Percentiles rank a stretch among this genome's conserved stretches.
phyloP scores from a whole-genome alignment of 2,329 filamentous ascomycete genomes.

The Chaetomium strumarium region DNA sequence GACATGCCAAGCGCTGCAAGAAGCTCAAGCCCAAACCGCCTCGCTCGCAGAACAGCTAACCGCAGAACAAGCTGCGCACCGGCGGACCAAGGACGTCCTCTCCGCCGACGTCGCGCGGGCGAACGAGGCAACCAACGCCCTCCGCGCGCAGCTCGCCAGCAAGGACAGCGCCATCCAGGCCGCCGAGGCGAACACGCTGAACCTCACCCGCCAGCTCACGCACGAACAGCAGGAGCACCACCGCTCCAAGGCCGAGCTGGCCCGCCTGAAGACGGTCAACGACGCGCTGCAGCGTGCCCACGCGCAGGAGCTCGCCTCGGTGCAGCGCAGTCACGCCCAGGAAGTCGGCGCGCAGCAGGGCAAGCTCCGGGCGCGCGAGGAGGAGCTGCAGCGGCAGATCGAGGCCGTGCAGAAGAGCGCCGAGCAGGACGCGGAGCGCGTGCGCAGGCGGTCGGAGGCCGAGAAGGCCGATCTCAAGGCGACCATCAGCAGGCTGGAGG shows the following conservation, averaged over 20 bases:
- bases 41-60: conserved; percentile 52
- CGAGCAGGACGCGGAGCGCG: conserved; percentile 45
- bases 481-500: conserved; percentile 55
- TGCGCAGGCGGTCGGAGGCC: conserved; percentile 47
- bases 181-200: conserved; percentile 6
- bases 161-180: conserved; percentile 28
- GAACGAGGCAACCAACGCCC: conserved; percentile 27
- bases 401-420: conserved; percentile 43
- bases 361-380: conserved; percentile 20
- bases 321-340: conserved; percentile 37
- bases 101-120: conserved; percentile 45
- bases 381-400: conserved; percentile 30
- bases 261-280: conserved; percentile 56
- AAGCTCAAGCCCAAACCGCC: conserved; percentile 40
- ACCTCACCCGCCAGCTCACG: conserved; percentile 26
- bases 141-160: conserved; percentile 27
- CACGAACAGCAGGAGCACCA: conserved; percentile 54
- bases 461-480: conserved; percentile 59
- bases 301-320: conserved; percentile 47
- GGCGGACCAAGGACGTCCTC: conserved; percentile 55
- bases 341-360: conserved; percentile 30
- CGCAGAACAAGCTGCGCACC: conserved; percentile 69
- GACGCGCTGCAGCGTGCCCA: conserved; percentile 66
- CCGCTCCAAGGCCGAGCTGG: conserved; percentile 57
- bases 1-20: conserved; percentile 51